Base-by-base conservation (phyloP, 176 grass and related monocot genomes). In the Eragrostis nindensis region DNA sequence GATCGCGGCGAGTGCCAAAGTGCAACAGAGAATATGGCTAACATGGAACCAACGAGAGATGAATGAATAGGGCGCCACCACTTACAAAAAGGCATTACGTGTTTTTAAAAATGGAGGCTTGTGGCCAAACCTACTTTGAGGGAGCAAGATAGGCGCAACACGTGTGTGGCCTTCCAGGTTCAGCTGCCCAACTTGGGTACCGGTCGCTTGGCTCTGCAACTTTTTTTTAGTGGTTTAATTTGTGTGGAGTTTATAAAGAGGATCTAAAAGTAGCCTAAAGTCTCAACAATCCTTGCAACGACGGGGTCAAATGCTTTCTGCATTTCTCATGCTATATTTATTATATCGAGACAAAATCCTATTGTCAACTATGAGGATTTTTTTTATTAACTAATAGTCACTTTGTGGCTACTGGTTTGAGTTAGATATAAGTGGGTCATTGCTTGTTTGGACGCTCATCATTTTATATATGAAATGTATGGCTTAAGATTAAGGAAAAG, bases 21-120 rank as follows among this genome's bases (percentile, higher is more conserved):
- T 38, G 87, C 87, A 84, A 89, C 75, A 75, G 75, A 88, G 70
- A 50, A 38, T 24, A 89, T 50, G 69, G 48, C 27, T 44, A 27
- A n/a, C 68, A 5, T 41, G 61, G 66, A 85, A 70, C 66, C 11
- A 78, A 56, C 27, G 32, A 22, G n/a, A 59, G 8, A 7, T 47
- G 10, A 27, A 40, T 38, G 46, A 73, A 76, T 54, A 60, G 17
- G 9, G 14, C 2, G 70, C 52, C 78, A 80, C 77, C 19, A 55
- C 36, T 54, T 55, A 18, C 8, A 73, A 21, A n/a, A 22, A 44
- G 11, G 11, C 15, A 64, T 6, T 36, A 36, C 4, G 27, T 17
- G 27, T 5, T 21, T 41, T 12, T 17, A 50, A 30, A 53, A 66
- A 46, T 3, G 3, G 69, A 79, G 15, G 62, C 43, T 60, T 26